Conservation (phyloP, 371 early-diverging fungal genomes). For the Neoconidiobolus thromboides region DNA sequence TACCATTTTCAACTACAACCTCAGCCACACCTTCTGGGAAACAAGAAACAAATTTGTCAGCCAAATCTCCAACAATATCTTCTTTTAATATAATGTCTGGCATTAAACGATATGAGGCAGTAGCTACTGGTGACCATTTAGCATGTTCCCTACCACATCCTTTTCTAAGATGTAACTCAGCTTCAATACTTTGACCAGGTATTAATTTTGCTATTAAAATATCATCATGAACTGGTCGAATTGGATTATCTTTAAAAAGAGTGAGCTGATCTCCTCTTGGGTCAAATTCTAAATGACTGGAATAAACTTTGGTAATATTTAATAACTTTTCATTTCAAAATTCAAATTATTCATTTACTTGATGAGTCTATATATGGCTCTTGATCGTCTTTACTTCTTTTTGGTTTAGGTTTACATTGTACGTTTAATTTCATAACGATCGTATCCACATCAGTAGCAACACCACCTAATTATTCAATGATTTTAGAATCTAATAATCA, state of each 20-base stretch:
- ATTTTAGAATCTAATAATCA: neutral
- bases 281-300: conserved; percentile 63
- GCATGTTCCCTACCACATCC: conserved; percentile 95
- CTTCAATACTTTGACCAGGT: conserved; percentile 75
- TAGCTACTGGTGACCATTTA: conserved; percentile 97
- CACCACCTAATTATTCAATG: conserved; percentile 16
- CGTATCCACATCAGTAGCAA: conserved; percentile 72
- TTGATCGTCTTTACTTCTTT: conserved; percentile 28
- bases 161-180: conserved; percentile 81
- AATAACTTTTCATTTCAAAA: conserved; percentile 4
- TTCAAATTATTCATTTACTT: neutral
- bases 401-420: conserved; percentile 40
- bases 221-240: conserved; percentile 63
- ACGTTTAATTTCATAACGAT: conserved; percentile 73
- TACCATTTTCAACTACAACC: conserved; percentile 41
- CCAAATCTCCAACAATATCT: conserved; percentile 75
- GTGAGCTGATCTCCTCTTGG: conserved; percentile 79
- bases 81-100: conserved; percentile 79
- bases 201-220: conserved; percentile 90
- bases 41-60: conserved; percentile 70
- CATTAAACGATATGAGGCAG: conserved; percentile 88
- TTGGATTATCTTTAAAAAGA: conserved; percentile 36
- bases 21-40: conserved; percentile 87
- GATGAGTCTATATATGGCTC: conserved; percentile 22
- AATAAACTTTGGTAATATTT: conserved; percentile 34